A percentile compares a stretch with the other conserved stretches of the same genome.
Conservation (phyloP, 2,329 filamentous ascomycete species). For the Aureobasidium sp. region DNA sequence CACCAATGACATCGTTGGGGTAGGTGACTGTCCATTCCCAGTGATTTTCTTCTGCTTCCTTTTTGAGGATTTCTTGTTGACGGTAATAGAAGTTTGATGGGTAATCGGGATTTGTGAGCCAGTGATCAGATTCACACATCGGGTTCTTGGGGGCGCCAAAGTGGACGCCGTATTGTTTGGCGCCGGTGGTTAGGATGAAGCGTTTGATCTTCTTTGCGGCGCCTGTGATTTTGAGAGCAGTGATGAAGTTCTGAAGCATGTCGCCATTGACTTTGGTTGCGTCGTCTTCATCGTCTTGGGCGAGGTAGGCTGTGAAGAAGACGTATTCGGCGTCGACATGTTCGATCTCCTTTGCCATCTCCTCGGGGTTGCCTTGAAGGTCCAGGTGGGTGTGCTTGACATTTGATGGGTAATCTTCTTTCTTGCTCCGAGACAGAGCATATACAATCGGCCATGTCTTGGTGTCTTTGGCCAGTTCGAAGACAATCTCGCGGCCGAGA, state of each 20-base stretch:
- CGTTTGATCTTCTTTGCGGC: slow-evolving; percentile 37
- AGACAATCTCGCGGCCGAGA: slow-evolving; percentile 33
- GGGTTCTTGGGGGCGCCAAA: slow-evolving; percentile 41
- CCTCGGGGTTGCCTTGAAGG: slow-evolving; percentile 27
- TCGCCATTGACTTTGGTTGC: slow-evolving; percentile 32
- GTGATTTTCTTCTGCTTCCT: slow-evolving; percentile 23
- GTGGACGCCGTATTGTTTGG: slow-evolving; percentile 48
- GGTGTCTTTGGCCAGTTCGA: slow-evolving; percentile 29
- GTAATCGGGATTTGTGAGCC: slow-evolving; percentile 30
- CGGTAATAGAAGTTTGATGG: slow-evolving; percentile 46
- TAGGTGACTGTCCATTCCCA: slow-evolving; percentile 39
- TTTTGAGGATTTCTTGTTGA: slow-evolving; percentile 39
- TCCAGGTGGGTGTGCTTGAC: slow-evolving; percentile 34
- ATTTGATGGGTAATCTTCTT: slow-evolving; percentile 28
- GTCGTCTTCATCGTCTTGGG: slow-evolving; percentile 30
- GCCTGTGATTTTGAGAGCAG: slow-evolving; percentile 36
- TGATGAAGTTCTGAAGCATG: slow-evolving; percentile 43
- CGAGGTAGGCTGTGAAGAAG: slow-evolving; percentile 38
- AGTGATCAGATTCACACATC: slow-evolving; percentile 40
- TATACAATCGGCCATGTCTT: slow-evolving; percentile 32
- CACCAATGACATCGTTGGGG: slow-evolving; percentile 39
- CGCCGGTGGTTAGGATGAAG: slow-evolving; percentile 42
- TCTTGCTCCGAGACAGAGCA: slow-evolving; percentile 34
- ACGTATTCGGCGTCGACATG: slow-evolving; percentile 33
- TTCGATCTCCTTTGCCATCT: slow-evolving; percentile 32